phyloP scores from a whole-genome alignment of 192 early-diverging fungal species.

The Spizellomyces punctatus region DNA sequence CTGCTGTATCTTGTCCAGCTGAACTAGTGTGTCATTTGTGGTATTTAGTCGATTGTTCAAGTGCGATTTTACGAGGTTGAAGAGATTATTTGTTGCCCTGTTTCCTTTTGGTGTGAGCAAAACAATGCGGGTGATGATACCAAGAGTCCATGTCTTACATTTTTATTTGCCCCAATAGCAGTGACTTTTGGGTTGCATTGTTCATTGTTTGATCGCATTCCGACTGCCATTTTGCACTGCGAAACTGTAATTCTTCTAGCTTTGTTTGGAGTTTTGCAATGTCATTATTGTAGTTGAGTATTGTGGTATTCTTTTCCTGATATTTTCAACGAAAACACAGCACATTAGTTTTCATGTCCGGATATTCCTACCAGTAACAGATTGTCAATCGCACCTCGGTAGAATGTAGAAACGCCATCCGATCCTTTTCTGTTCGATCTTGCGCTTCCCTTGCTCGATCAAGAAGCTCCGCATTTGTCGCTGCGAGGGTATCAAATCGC shows the following conservation, averaged over 20 bases:
- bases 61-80: slow-evolving; percentile 59
- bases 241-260: slow-evolving; percentile 54
- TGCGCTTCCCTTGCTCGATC: slow-evolving; percentile 58
- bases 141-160: slow-evolving; percentile 42
- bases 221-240: slow-evolving; percentile 51
- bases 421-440: slow-evolving; percentile 56
- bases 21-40: slow-evolving; percentile 48
- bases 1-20: slow-evolving; percentile 67
- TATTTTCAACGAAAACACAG: background rate
- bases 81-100: slow-evolving; percentile 64
- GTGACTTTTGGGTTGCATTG: slow-evolving; percentile 56
- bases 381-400: slow-evolving; percentile 44
- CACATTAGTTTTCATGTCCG: background rate
- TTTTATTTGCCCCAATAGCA: slow-evolving; percentile 63
- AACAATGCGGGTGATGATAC: slow-evolving; percentile 1
- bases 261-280: slow-evolving; percentile 62
- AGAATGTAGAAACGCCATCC: slow-evolving; percentile 47
- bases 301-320: slow-evolving; percentile 66
- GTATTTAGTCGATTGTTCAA: slow-evolving; percentile 54
- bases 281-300: slow-evolving; percentile 66
- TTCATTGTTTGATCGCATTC: slow-evolving; percentile 58
- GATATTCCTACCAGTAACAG: background rate
- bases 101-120: background rate
- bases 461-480: slow-evolving; percentile 62
- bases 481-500: slow-evolving; percentile 65